Evolutionary conservation across 1,284 basidiomycete genomes (phyloP).

Genomic region (Violaceomyces palustris): DNA sequence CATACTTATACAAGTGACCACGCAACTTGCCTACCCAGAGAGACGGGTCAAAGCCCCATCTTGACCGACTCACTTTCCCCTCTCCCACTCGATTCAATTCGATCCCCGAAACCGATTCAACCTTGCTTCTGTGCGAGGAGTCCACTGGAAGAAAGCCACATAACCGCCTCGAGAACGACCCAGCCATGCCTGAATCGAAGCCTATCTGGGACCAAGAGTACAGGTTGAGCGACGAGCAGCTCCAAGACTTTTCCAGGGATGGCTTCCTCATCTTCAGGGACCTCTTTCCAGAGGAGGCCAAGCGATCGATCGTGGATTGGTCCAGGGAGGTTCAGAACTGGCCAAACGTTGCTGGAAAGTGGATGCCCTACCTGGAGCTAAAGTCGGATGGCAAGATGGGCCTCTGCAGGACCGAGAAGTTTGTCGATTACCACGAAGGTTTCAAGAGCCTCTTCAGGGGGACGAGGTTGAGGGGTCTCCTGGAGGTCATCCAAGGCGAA

Average conservation of each 20-base stretch:
- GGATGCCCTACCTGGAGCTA: conserved; percentile 49
- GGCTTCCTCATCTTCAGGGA: conserved; percentile 7
- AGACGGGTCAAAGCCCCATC: too few species aligned
- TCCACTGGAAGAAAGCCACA: too few species aligned
- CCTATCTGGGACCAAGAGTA: too few species aligned
- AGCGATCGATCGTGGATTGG: conserved; percentile 28
- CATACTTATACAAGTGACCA: too few species aligned
- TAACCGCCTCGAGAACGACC: too few species aligned
- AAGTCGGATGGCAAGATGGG: conserved; percentile 36
- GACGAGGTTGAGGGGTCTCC: conserved; percentile 23
- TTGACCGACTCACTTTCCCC: too few species aligned
- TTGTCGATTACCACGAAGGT: conserved; percentile 33
- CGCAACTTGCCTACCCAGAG: too few species aligned
- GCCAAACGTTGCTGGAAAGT: conserved; percentile 38
- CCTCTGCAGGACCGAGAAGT: conserved; percentile 47
- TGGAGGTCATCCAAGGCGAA: conserved; percentile 39
- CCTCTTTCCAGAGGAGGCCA: conserved; percentile 1
- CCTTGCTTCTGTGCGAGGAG: too few species aligned
- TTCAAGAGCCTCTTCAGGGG: conserved; percentile 42
- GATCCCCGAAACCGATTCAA: neutral
- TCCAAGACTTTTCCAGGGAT: neutral
- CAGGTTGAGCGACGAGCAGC: conserved; percentile 2
- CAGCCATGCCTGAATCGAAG: too few species aligned
- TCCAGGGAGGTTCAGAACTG: conserved; percentile 42
- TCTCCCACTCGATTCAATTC: too few species aligned